Conservation (phyloP, 2,329 filamentous ascomycete species). For the Neofusicoccum umdonicola region DNA sequence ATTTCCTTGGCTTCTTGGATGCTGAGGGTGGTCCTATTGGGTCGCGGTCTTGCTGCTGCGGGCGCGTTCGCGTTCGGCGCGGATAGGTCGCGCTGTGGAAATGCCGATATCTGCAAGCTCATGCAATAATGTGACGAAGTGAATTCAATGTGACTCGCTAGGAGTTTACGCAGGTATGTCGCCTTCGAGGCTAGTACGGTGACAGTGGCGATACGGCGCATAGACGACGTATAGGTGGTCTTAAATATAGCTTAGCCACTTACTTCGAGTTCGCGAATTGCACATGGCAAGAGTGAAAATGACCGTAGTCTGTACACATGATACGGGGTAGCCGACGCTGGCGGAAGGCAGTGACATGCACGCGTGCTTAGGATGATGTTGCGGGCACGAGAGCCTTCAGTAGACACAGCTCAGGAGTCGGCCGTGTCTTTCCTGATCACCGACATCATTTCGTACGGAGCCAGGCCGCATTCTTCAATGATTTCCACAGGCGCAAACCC, state of each 20-base stretch:
- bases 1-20: background rate
- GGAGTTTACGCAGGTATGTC: background rate
- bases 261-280: background rate
- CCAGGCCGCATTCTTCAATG: conserved; percentile 29
- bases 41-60: background rate
- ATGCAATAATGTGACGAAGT: background rate
- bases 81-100: background rate
- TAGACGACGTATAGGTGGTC: no score
- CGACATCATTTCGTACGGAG: conserved; percentile 34
- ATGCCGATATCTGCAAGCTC: background rate
- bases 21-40: background rate
- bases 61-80: background rate
- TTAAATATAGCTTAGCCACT: background rate
- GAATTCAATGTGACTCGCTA: background rate
- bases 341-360: background rate
- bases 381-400: no score
- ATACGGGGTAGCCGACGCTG: background rate
- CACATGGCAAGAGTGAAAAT: background rate
- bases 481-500: conserved; percentile 23
- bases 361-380: background rate
- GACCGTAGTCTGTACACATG: background rate
- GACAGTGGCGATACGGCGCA: background rate
- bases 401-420: background rate
- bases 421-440: conserved; percentile 20
- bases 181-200: background rate